Conservation (phyloP, 2,329 filamentous ascomycete species). For the Berkeleyomyces rouxiae region DNA sequence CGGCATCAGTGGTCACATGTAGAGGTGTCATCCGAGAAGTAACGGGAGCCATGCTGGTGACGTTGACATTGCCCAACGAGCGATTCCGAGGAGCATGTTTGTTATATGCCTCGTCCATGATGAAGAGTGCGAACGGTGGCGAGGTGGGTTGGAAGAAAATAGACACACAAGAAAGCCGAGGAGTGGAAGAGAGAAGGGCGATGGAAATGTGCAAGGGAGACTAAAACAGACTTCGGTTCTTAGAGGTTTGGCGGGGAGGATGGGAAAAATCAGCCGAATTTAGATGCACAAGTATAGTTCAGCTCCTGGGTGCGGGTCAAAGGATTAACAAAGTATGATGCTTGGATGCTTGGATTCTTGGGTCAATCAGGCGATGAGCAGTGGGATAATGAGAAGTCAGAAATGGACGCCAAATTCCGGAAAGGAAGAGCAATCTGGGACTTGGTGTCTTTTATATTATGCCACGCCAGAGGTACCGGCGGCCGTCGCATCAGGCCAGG, state of each 20-base stretch:
- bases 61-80: conserved; percentile 40
- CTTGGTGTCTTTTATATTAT: not conserved
- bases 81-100: conserved; percentile 44
- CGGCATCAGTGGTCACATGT: conserved; percentile 21
- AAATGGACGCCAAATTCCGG: not conserved
- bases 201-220: not conserved
- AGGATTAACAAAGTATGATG: not conserved
- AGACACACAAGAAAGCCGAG: not conserved
- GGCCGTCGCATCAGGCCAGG: not conserved
- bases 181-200: not conserved
- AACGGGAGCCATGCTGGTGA: conserved; percentile 44
- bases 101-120: conserved; percentile 45
- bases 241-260: not conserved
- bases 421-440: not conserved
- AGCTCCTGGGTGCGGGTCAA: not conserved
- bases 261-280: not conserved
- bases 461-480: not conserved
- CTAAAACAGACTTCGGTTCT: not conserved
- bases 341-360: not conserved
- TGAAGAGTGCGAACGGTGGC: conserved; percentile 8
- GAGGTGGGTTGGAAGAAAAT: not conserved
- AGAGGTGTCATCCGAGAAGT: conserved; percentile 43
- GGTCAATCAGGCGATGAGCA: not conserved
- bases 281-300: not conserved
- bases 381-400: not conserved